phyloP scores from a whole-genome alignment of 202 grass and related monocot genomes.

The Digitaria exilis region DNA sequence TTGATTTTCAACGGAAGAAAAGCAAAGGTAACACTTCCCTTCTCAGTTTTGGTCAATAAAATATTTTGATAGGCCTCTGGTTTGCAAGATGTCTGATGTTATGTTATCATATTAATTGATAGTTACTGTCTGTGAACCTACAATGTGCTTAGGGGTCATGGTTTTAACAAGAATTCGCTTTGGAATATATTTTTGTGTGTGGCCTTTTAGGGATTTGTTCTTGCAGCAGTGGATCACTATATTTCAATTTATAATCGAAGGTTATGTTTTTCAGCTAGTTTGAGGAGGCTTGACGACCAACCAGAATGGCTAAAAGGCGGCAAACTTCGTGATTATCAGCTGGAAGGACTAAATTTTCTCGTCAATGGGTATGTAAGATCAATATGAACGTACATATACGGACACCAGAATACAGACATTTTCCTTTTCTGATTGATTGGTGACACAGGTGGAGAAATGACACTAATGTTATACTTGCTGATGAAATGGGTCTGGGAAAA shows the following conservation, averaged over 20 bases:
- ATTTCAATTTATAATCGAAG: conserved; percentile 8
- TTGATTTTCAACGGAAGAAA: conserved; percentile 97
- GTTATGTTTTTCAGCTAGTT: conserved; percentile 76
- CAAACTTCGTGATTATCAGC: conserved; percentile 99
- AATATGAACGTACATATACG: neutral
- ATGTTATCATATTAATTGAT: conserved; percentile 15
- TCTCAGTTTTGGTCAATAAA: neutral
- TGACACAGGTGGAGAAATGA: conserved; percentile 93
- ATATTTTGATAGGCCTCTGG: neutral
- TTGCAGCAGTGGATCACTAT: neutral
- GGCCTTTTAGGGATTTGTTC: neutral
- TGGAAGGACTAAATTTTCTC: conserved; percentile 98
- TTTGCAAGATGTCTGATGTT: neutral
- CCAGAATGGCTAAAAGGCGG: conserved; percentile 96
- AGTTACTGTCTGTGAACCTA: neutral
- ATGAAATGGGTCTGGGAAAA: conserved; percentile 99
- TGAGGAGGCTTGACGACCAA: conserved; percentile 97
- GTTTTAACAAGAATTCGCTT: conserved; percentile 20
- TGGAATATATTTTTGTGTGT: conserved; percentile 3
- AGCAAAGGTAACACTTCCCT: conserved; percentile 68
- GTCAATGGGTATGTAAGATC: conserved; percentile 81
- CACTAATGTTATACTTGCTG: conserved; percentile 99
- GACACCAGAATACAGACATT: conserved; percentile 14
- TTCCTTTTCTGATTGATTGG: conserved; percentile 27
- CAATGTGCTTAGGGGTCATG: neutral